Evolutionary conservation across 345 rosid genomes (phyloP).

Genomic region (Corchorus olitorius): DNA sequence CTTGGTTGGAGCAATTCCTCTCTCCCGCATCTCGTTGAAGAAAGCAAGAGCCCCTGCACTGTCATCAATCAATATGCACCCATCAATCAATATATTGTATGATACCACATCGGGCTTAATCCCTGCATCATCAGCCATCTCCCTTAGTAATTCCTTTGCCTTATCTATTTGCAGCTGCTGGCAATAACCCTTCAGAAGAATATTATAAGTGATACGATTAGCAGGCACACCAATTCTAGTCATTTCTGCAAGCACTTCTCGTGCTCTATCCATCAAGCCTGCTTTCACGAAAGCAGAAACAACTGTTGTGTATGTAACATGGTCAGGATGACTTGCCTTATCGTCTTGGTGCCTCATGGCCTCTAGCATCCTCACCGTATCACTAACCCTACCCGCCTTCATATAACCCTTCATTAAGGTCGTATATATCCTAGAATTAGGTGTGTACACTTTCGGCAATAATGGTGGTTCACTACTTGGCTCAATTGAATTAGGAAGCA

Average conservation of each 20-base stretch:
- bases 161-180: constrained; percentile 68
- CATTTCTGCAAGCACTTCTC: constrained; percentile 85
- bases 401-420: constrained; percentile 96
- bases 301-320: constrained; percentile 88
- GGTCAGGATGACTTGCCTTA: constrained; percentile 73
- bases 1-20: constrained; percentile 81
- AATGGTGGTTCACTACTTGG: constrained; percentile 55
- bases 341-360: constrained; percentile 82
- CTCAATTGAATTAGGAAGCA: constrained; percentile 65
- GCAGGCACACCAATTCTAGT: constrained; percentile 76
- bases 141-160: constrained; percentile 72
- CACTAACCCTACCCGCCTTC: constrained; percentile 73
- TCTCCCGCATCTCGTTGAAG: constrained; percentile 84
- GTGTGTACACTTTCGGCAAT: constrained; percentile 63
- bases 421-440: constrained; percentile 80
- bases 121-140: constrained; percentile 59
- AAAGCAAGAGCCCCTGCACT: constrained; percentile 80
- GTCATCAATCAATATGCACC: constrained; percentile 84
- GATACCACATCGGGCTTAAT: constrained; percentile 92
- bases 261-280: constrained; percentile 79
- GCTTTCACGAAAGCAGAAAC: constrained; percentile 83
- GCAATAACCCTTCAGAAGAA: constrained; percentile 92
- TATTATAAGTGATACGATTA: constrained; percentile 80
- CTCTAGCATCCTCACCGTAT: constrained; percentile 78
- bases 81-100: constrained; percentile 80